Evolutionary conservation across 1,139 yeast genomes (phyloP).

Genomic region (Debaryomycetaceae sp.): DNA sequence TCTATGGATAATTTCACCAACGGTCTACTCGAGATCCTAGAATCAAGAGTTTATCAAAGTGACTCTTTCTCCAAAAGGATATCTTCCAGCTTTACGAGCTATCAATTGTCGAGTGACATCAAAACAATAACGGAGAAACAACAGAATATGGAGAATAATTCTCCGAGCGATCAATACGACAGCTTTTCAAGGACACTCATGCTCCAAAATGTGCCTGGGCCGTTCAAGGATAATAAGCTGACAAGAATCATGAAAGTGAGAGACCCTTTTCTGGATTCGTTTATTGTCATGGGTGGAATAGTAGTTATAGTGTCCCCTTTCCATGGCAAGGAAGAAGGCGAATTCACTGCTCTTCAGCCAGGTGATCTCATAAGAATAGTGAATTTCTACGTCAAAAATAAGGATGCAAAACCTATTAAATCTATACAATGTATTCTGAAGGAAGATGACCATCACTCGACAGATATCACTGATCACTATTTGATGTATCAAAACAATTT

Average conservation of each 20-base stretch:
- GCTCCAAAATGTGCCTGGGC: conserved; percentile 22
- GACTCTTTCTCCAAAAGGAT: neutral
- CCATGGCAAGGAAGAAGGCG: conserved; percentile 18
- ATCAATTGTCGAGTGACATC: neutral
- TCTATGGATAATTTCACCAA: conserved; percentile 12
- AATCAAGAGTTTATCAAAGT: neutral
- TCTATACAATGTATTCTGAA: conserved; percentile 4
- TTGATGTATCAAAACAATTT: neutral
- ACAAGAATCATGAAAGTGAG: conserved; percentile 19
- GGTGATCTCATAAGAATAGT: conserved; percentile 35
- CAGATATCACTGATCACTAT: neutral
- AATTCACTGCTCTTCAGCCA: conserved; percentile 23
- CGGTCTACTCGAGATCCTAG: conserved; percentile 4
- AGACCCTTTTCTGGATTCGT: conserved; percentile 28
- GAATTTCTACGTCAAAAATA: conserved; percentile 21
- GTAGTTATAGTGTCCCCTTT: conserved; percentile 37
- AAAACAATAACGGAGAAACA: conserved; percentile 15
- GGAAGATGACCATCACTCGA: neutral
- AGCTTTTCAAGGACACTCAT: conserved; percentile 26
- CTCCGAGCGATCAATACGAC: conserved; percentile 19
- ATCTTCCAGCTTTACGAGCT: neutral
- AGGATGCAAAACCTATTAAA: conserved; percentile 6
- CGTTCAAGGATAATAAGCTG: conserved; percentile 8
- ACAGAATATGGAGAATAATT: conserved; percentile 8
- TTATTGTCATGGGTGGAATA: conserved; percentile 28